phyloP scores from a whole-genome alignment of 106 monocot genomes.

The Xerophyta viscosa region DNA sequence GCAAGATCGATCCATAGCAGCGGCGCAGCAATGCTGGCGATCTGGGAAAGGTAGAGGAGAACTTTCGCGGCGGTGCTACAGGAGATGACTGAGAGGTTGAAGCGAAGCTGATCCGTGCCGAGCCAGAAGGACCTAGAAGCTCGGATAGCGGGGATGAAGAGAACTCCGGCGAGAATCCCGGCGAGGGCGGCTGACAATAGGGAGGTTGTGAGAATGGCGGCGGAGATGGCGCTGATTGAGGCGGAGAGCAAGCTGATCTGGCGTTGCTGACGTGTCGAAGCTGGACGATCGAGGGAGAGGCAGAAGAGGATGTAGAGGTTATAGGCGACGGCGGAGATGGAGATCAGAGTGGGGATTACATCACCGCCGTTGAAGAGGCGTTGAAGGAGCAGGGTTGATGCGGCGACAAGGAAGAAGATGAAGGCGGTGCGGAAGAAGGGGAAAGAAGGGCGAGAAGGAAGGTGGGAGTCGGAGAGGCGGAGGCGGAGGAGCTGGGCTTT shows the following conservation, averaged over 20 bases:
- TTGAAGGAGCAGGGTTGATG: slow-evolving; percentile 22
- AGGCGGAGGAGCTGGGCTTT: slow-evolving; percentile 52
- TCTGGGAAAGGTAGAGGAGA: slow-evolving; percentile 25
- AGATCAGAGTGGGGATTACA: not conserved
- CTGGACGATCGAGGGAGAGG: slow-evolving; percentile 29
- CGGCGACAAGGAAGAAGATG: slow-evolving; percentile 19
- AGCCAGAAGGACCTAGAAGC: slow-evolving; percentile 71
- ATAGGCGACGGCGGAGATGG: slow-evolving; percentile 9
- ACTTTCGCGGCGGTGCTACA: slow-evolving; percentile 22
- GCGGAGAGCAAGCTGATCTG: slow-evolving; percentile 18
- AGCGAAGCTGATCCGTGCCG: slow-evolving; percentile 79
- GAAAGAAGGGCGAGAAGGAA: slow-evolving; percentile 36
- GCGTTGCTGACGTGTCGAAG: slow-evolving; percentile 15
- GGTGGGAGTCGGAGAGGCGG: slow-evolving; percentile 38
- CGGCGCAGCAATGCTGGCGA: slow-evolving; percentile 24
- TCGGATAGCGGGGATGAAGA: slow-evolving; percentile 46
- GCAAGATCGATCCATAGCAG: slow-evolving; percentile 30
- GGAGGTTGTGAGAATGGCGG: slow-evolving; percentile 18
- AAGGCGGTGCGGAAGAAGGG: slow-evolving; percentile 23
- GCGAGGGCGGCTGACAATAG: slow-evolving; percentile 30
- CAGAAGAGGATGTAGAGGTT: slow-evolving; percentile 18
- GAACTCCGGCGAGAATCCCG: slow-evolving; percentile 18
- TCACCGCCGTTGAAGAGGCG: slow-evolving; percentile 6
- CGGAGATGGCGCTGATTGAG: slow-evolving; percentile 15
- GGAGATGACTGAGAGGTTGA: slow-evolving; percentile 55